A percentile compares a stretch with the other conserved stretches of the same genome.
Evolutionary conservation across 257 asterid species (phyloP).

Genomic region (Verbascum thapsus): DNA sequence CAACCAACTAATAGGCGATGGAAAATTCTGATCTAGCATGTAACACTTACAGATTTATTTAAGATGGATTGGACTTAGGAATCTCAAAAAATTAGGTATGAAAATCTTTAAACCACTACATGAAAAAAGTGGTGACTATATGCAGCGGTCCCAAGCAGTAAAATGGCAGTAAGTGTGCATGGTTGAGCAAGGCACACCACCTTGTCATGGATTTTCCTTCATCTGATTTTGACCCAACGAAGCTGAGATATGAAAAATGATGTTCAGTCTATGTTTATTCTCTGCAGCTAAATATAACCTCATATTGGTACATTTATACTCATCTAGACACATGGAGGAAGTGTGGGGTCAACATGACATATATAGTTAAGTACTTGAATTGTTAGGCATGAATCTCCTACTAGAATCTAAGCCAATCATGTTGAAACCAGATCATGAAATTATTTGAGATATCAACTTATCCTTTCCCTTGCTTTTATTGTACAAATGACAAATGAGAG

Average conservation of each 20-base stretch:
- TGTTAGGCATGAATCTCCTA: too few relatives aligned
- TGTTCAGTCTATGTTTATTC: background rate
- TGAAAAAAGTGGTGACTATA: background rate
- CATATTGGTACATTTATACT: background rate
- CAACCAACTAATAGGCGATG: slow-evolving; percentile 8
- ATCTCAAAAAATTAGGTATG: slow-evolving; percentile 2
- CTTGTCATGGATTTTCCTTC: background rate
- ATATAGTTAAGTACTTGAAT: too few relatives aligned
- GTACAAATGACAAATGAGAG: too few relatives aligned
- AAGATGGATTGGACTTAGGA: slow-evolving; percentile 15
- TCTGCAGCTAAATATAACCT: slow-evolving; percentile 3
- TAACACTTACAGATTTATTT: slow-evolving; percentile 8
- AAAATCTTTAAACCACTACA: slow-evolving; percentile 17
- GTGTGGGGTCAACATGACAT: background rate
- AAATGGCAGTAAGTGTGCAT: slow-evolving; percentile 15
- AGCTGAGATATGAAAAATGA: background rate
- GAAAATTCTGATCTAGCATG: slow-evolving; percentile 5
- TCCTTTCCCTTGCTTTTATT: too few relatives aligned
- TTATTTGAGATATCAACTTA: too few relatives aligned
- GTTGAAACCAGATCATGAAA: too few relatives aligned
- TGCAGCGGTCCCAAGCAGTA: slow-evolving; percentile 4
- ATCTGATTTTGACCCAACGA: slow-evolving; percentile 14
- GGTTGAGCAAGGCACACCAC: too few relatives aligned
- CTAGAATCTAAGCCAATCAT: too few relatives aligned
- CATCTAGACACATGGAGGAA: slow-evolving; percentile 6